Base-by-base conservation (phyloP, 1,139 yeast species). In the Zygoascus meyerae region DNA sequence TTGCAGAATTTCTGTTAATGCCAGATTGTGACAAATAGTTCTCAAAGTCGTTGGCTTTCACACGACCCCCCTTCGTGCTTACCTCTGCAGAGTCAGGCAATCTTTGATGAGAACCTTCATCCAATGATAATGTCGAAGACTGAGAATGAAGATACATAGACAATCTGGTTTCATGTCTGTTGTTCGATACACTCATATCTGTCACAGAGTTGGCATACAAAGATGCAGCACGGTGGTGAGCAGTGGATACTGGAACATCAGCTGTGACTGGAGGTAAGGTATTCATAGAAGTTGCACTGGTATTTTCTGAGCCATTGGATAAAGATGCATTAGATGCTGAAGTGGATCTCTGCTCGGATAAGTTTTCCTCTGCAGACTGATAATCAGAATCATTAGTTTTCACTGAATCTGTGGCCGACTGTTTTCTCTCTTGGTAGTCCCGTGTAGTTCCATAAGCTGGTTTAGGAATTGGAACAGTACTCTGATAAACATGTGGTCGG, bases 111-210 rank as follows among this genome's bases (percentile, higher is more conserved):
- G 8, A 12, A 10, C 16, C 21, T 14, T 46, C 46, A 15, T 47
- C 47, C 15, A 52, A 45, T 3, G 55, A 45, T 11, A 44, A 38
- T 6, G 46, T 48, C 18, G 52, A 55, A 5, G 59, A 44, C 35
- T 52, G 57, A 14, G 56, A 51, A 26, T 55, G 54, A 15, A 54
- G 51, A 31, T 50, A 48, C 34, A 35, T 18, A 29, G 39, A 35
- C 30, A 18, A 15, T 5, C 39, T 26, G 33, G 14, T 8, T 3
- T 35, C 39, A 6, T 26, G 16, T 6, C 39, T 26, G 18, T 21
- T 21, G 26, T 21, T 21, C 7, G 26, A 7, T 5, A 7, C 26
- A 21, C 26, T 7, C 26, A 21, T 3, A 9, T n/a, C 30, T 17
- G 18, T 17, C 15, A 21, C 30, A 9, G 39, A 35, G 39, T 35